Evolutionary conservation across 108 stramenopile genomes (phyloP).

Genomic region (Pinguiococcus pyrenoidosus): DNA sequence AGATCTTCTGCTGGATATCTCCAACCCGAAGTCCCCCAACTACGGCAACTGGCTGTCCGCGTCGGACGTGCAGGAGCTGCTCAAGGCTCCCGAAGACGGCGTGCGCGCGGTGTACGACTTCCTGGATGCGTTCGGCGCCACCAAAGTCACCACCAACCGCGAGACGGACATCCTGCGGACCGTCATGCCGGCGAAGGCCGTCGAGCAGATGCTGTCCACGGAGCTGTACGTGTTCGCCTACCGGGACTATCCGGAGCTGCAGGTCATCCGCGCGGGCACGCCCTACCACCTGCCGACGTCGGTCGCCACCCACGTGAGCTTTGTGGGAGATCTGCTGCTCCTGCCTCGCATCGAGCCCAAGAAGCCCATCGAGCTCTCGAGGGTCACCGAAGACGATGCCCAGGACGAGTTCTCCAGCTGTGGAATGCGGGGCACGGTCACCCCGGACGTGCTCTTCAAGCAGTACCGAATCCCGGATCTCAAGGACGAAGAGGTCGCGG

Average conservation of each 20-base stretch:
- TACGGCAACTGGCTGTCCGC: constrained; percentile 8
- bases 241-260: neutral
- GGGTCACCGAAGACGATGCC: neutral
- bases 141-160: neutral
- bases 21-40: neutral
- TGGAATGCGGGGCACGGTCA: too few species aligned
- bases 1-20: constrained; percentile 7
- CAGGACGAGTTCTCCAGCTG: neutral
- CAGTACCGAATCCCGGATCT: too few species aligned
- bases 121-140: neutral
- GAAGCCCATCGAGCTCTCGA: neutral
- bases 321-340: neutral
- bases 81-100: neutral
- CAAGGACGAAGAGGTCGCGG: too few species aligned
- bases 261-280: constrained; percentile 3
- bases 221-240: constrained; percentile 1
- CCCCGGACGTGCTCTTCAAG: too few species aligned
- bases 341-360: constrained; percentile 3
- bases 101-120: neutral
- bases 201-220: constrained; percentile 1
- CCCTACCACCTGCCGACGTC: constrained; percentile 1
- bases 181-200: constrained; percentile 6
- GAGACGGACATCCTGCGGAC: neutral
- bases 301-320: constrained; percentile 3
- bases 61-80: constrained; percentile 5